phyloP scores from a whole-genome alignment of 192 early-diverging fungal genomes.

The Dimargaris cristalligena region DNA sequence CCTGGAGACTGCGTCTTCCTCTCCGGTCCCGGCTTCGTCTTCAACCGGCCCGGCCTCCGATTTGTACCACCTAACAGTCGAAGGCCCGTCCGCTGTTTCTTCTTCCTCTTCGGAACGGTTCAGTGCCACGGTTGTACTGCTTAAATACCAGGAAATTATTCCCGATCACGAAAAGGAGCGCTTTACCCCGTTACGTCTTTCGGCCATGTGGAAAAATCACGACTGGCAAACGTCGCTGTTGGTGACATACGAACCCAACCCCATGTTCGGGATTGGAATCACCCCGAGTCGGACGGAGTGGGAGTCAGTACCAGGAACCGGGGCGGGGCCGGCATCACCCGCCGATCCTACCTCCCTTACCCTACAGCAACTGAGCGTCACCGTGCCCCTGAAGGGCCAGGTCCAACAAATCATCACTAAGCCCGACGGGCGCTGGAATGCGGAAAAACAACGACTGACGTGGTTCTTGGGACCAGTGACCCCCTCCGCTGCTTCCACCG shows the following conservation, averaged over 20 bases:
- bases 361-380: neutral
- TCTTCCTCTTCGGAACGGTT: neutral
- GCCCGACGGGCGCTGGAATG: neutral
- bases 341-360: neutral
- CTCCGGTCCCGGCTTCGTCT: neutral
- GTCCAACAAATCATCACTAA: neutral
- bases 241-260: constrained; percentile 5
- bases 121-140: neutral
- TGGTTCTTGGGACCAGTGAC: neutral
- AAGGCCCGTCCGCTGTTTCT: neutral
- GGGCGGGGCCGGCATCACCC: neutral
- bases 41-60: neutral
- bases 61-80: neutral
- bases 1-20: neutral
- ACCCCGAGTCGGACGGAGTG: too few species aligned
- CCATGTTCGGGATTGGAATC: neutral
- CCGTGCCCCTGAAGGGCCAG: neutral
- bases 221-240: neutral
- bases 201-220: neutral
- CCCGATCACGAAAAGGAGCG: neutral
- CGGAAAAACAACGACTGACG: neutral
- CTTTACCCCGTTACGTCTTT: neutral
- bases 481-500: neutral
- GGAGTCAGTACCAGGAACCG: neutral
- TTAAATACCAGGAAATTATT: constrained; percentile 4